Evolutionary conservation across 1,139 yeast species (phyloP), one percentile per base, ranked within the genome.

Genomic region (Pichia sp.): DNA sequence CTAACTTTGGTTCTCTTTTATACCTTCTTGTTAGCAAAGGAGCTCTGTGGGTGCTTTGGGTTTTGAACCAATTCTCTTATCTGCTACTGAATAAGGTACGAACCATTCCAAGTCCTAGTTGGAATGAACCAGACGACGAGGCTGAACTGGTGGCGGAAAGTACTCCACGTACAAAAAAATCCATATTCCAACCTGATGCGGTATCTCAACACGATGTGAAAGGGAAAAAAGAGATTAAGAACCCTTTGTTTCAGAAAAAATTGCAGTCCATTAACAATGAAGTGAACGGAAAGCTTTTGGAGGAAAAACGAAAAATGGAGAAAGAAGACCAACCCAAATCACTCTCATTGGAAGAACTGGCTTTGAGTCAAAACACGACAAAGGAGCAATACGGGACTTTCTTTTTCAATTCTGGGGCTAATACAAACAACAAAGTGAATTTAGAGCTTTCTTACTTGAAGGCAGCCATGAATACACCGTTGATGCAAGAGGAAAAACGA

Each of bases 371-470:
- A 5, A 42, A 23, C 34, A 46, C 11, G 36, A 48, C 13, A 1
- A 47, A 45, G 11, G 44, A 54, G 19, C 64, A 65, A 32, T 67
- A 67, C 47, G 70, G 70, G 8, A 65, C 68, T 3, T 62, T 59
- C 42, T 67, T 67, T 54, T 64, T 59, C 51, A 51, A 57, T 16
- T 11, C 23, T n/a, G 29, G 23, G 8, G 42, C 54, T 3, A 42
- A 48, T 7, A 34, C 48, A 1, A 42, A 34, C 13, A 49, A 49
- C 4, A 49, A 47, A 36, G 51, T 54, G 5, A 61, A 63, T 46
- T 56, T 64, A 8, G 67, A 64, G 47, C 59, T 66, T 0, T 53
- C 56, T 49, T 64, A 59, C 49, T 45, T 64, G 44, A 63, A 58
- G 45, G 54, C 65, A 0, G 64, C 60, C 15, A 52, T 55, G 41